Percentiles rank a stretch among this genome's conserved stretches.
These are phyloP conservation scores for Amaranthus cruentus DNA, from an alignment of 148 eudicot genomes.

Conservation along the genomic window DNA sequence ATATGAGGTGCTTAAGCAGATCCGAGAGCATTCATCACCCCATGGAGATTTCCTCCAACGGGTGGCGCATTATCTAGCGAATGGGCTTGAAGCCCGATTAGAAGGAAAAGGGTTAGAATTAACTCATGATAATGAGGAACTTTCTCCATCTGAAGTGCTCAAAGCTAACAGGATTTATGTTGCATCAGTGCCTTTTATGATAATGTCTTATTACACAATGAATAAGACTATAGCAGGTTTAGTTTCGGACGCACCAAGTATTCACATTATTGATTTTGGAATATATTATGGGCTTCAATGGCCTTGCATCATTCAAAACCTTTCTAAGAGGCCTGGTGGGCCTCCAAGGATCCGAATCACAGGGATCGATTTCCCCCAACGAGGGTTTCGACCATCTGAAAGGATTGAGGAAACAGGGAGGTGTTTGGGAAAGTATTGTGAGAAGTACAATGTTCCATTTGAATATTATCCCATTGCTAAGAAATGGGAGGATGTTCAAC, in stretches of 20 bases:
- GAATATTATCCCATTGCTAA: conserved; percentile 38
- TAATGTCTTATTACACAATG: conserved; percentile 36
- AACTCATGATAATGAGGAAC: conserved; percentile 14
- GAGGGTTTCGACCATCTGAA: conserved; percentile 33
- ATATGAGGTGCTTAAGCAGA: conserved; percentile 31
- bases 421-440: conserved; percentile 40
- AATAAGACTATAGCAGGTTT: conserved; percentile 33
- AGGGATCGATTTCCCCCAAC: conserved; percentile 39
- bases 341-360: conserved; percentile 49
- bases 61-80: conserved; percentile 52
- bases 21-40: conserved; percentile 42
- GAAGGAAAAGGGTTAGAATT: conserved; percentile 28
- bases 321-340: conserved; percentile 37
- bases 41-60: conserved; percentile 46
- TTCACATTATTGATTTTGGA: conserved; percentile 50
- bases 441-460: conserved; percentile 41
- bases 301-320: conserved; percentile 44
- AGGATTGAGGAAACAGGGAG: conserved; percentile 40
- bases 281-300: conserved; percentile 44
- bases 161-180: conserved; percentile 43
- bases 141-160: conserved; percentile 24
- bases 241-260: conserved; percentile 20
- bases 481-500: conserved; percentile 35
- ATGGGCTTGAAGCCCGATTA: conserved; percentile 53
- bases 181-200: conserved; percentile 47